Conservation (phyloP, 176 grass and related monocot species). For the Oryza glumipatula region DNA sequence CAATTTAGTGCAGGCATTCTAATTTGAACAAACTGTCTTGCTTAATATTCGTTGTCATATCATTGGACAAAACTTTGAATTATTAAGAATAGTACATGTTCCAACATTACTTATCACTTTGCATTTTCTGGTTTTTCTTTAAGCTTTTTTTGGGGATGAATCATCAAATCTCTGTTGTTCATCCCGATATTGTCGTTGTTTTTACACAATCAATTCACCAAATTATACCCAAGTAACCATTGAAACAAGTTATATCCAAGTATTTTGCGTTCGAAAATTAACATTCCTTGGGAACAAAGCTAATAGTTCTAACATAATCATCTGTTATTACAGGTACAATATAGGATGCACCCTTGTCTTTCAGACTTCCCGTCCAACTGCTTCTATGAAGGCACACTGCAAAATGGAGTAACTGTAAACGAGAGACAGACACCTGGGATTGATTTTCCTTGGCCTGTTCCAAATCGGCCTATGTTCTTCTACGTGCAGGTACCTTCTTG, state of each 20-base stretch:
- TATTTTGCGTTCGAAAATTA: not conserved
- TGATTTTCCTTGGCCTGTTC: constrained; percentile 99
- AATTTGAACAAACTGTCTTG: not conserved
- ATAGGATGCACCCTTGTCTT: constrained; percentile 98
- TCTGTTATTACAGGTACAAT: constrained; percentile 77
- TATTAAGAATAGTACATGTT: not conserved
- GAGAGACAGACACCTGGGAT: constrained; percentile 91
- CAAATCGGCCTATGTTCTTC: constrained; percentile 99
- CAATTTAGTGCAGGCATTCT: not conserved
- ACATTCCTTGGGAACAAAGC: constrained; percentile 1
- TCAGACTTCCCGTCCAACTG: constrained; percentile 99
- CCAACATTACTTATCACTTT: not conserved
- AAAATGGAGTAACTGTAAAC: constrained; percentile 99
- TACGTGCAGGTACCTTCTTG: constrained; percentile 83
- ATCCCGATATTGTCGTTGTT: not conserved
- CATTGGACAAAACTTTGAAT: not conserved
- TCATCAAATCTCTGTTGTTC: not conserved
- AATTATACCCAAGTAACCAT: constrained; percentile 7
- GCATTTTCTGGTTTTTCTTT: not conserved
- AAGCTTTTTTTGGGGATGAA: not conserved
- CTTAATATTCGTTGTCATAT: not conserved
- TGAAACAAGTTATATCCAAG: too few relatives aligned
- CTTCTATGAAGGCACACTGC: constrained; percentile 98
- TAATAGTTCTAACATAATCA: constrained; percentile 8
- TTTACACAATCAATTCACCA: not conserved